Percentiles rank a stretch among this genome's conserved stretches.
These are phyloP conservation scores for Penstemon davidsonii DNA, from an alignment of 257 asterid genomes.

Conservation along the genomic window DNA sequence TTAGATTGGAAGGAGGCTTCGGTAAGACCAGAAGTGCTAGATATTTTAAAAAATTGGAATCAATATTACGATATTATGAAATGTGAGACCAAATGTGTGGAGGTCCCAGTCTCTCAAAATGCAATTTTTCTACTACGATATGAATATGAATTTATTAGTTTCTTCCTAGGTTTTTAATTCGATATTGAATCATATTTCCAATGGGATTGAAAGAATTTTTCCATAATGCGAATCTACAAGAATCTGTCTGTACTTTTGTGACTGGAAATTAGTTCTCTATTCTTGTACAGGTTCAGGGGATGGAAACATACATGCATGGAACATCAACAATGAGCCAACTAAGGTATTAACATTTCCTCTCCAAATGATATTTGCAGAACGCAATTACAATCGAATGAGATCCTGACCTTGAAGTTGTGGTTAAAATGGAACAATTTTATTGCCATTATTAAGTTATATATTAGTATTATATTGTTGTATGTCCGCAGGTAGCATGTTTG, in stretches of 20 bases:
- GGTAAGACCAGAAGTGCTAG: too few species aligned
- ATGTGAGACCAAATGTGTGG: too few species aligned
- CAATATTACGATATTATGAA: too few species aligned
- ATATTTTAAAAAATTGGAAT: too few species aligned
- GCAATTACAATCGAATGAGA: too few species aligned
- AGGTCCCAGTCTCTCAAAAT: too few species aligned
- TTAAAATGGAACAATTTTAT: too few species aligned
- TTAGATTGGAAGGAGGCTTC: too few species aligned
- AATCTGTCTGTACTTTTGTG: neutral
- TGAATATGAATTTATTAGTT: neutral
- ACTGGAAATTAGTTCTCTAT: conserved; percentile 5
- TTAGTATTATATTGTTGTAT: neutral
- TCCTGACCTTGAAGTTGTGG: too few species aligned
- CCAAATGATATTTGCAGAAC: too few species aligned
- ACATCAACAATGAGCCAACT: conserved; percentile 52
- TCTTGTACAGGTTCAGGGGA: conserved; percentile 82
- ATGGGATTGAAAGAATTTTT: neutral
- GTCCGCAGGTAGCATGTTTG: conserved; percentile 63
- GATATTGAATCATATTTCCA: neutral
- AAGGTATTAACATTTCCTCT: conserved; percentile 45
- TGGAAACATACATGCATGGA: conserved; percentile 87
- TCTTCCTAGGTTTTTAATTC: neutral
- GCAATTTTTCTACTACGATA: too few species aligned
- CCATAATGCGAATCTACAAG: neutral
- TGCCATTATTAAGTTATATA: too few species aligned